A percentile compares a stretch with the other conserved stretches of the same genome.
These are phyloP conservation scores for Acer saccharum DNA, from an alignment of 345 rosid genomes.

Conservation along the genomic window DNA sequence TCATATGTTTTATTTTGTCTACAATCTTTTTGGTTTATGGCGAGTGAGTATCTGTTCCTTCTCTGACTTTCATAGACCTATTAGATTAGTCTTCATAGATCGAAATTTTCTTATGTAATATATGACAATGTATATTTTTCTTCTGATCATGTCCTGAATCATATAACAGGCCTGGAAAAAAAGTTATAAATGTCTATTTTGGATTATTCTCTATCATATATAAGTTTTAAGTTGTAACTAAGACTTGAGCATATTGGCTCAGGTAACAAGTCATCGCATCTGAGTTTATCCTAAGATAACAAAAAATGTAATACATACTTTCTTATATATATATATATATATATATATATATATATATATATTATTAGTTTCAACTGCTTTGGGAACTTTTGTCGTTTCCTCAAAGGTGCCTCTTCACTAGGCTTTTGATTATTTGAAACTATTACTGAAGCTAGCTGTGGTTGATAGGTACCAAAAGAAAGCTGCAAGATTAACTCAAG, in stretches of 20 bases:
- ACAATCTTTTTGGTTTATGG: conserved; percentile 44
- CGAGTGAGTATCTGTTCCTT: conserved; percentile 37
- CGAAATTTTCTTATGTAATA: background rate
- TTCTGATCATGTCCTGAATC: background rate
- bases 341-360: background rate
- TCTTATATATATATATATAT: background rate
- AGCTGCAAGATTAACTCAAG: conserved; percentile 57
- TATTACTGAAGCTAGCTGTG: conserved; percentile 7
- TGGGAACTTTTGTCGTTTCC: background rate
- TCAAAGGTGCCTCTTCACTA: background rate
- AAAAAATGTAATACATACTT: background rate
- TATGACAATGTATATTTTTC: background rate
- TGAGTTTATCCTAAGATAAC: background rate
- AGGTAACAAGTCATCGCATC: background rate
- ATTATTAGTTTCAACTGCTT: background rate
- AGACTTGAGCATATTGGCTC: background rate
- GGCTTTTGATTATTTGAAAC: background rate
- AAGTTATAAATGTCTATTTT: background rate
- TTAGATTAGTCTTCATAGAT: background rate
- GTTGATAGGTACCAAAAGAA: conserved; percentile 51
- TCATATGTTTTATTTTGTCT: conserved; percentile 42
- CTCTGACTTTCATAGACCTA: conserved; percentile 1
- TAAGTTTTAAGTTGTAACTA: background rate
- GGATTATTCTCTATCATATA: background rate
- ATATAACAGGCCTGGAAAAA: background rate